phyloP scores from a whole-genome alignment of 1,139 yeast genomes.

The Hyphopichia pseudoburtonii region DNA sequence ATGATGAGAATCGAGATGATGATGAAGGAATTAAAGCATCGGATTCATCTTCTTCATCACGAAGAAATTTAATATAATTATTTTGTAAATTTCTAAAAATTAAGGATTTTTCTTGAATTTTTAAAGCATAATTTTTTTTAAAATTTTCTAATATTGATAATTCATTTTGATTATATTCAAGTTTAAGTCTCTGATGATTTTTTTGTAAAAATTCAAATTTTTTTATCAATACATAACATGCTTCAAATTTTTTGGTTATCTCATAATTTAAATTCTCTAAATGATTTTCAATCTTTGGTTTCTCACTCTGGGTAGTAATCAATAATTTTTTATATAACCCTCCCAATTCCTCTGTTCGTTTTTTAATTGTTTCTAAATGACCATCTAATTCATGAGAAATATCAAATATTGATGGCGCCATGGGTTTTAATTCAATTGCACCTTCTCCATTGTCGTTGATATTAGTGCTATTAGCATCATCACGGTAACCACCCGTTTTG shows the following conservation, averaged over 20 bases:
- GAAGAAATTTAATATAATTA: constrained; percentile 73
- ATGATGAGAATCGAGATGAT: constrained; percentile 9
- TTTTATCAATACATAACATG: constrained; percentile 74
- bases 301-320: constrained; percentile 82
- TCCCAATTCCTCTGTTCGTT: constrained; percentile 56
- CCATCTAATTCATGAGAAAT: constrained; percentile 71
- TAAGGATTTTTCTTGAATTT: constrained; percentile 76
- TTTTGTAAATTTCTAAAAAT: constrained; percentile 85
- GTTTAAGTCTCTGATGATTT: constrained; percentile 32
- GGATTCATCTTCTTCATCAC: constrained; percentile 64
- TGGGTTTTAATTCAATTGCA: constrained; percentile 49
- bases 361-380: constrained; percentile 48
- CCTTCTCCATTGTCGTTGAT: too few relatives aligned
- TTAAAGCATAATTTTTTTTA: constrained; percentile 80
- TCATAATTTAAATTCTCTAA: constrained; percentile 76
- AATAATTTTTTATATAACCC: constrained; percentile 77
- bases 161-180: constrained; percentile 49
- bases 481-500: constrained; percentile 12
- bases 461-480: constrained; percentile 13
- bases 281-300: constrained; percentile 58
- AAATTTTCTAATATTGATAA: constrained; percentile 71
- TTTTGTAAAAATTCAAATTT: constrained; percentile 55
- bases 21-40: constrained; percentile 17
- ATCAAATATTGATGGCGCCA: constrained; percentile 81
- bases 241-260: constrained; percentile 72